Evolutionary conservation across 148 eudicot species (phyloP), one percentile per base, ranked within the genome.

Genomic region (Spergularia marina): DNA sequence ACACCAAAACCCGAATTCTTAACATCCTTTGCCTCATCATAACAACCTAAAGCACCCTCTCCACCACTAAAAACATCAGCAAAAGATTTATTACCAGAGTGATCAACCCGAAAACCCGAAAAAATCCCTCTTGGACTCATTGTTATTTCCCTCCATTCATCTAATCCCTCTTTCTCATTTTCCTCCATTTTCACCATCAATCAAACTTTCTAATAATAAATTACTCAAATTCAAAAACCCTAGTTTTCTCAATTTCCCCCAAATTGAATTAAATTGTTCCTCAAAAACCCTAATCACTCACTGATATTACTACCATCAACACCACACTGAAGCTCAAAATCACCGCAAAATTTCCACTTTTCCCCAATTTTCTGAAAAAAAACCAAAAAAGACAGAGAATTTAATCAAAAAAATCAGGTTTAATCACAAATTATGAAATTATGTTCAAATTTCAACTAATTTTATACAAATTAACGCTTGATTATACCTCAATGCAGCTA

Each of bases 121-220:
- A 30, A 68, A 16, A 73, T 2, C 0, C 70, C 77, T 9, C 68
- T 68, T 2, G 83, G 67, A 70, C 56, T 76, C 59, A 67, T 44
- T 44, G 25, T 23, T 51, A 77, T 17, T 14, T 75, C 71, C 36
- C 59, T 67, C 86, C 84, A 81, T 51, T 72, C 77, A 62, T 75
- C 75, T 11, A 75, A 6, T 51, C 61, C 74, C 54, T 78, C 75
- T 0, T 47, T 3, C 36, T 30, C 74, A 81, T 12, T 75, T 59
- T 76, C 82, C 72, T 75, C 82, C 78, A 80, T 79, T 21, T 79
- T 21, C 25, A 30, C 30, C 36, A 60, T 51, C 4, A 30, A 30
- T 30, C 36, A 30, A 30, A 30, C 47, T 44, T 58, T 73, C 47
- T 30, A 67, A 5, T 17, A 12, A 1, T 51, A 17, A 34, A 47